phyloP scores from a whole-genome alignment of 371 early-diverging fungal genomes.

The Basidiobolus heterosporus region DNA sequence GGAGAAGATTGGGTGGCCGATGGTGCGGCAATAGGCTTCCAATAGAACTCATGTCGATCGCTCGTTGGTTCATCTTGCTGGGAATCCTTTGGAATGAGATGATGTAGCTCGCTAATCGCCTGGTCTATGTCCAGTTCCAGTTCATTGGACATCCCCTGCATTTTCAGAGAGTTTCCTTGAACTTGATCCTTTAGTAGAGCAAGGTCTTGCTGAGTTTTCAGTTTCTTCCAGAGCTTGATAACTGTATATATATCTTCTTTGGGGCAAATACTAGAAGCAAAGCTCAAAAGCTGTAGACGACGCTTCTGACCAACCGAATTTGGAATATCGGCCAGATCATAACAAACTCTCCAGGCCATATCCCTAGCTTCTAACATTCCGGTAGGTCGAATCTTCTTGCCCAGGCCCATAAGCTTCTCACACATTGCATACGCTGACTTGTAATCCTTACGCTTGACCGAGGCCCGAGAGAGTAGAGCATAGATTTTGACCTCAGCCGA shows the following conservation, averaged over 20 bases:
- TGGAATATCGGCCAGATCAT: conserved; percentile 25
- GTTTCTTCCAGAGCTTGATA: conserved; percentile 30
- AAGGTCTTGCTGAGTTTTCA: conserved; percentile 15
- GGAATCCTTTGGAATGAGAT: too few species aligned
- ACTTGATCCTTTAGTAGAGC: too few species aligned
- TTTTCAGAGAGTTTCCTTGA: too few species aligned
- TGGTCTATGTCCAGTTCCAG: too few species aligned
- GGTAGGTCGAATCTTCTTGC: conserved; percentile 13
- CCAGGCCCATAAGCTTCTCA: conserved; percentile 19
- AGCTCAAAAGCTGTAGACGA: conserved; percentile 32
- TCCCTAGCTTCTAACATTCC: conserved; percentile 22
- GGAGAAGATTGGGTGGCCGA: too few species aligned
- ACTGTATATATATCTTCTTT: conserved; percentile 31
- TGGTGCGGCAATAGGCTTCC: too few species aligned
- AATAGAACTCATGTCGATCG: too few species aligned
- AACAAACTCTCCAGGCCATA: conserved; percentile 34
- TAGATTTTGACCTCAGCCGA: conserved; percentile 28
- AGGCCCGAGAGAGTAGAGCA: conserved; percentile 36
- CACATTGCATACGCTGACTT: conserved; percentile 28
- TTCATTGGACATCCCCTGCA: too few species aligned
- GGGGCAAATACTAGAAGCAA: conserved; percentile 41
- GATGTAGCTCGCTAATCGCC: too few species aligned
- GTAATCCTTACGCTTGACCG: conserved; percentile 33
- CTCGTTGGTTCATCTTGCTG: too few species aligned
- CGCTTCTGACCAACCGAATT: conserved; percentile 21